Percentiles rank a stretch among this genome's conserved stretches.
phyloP scores from a whole-genome alignment of 2,329 filamentous ascomycete species.

The Microcyclosporella mali region DNA sequence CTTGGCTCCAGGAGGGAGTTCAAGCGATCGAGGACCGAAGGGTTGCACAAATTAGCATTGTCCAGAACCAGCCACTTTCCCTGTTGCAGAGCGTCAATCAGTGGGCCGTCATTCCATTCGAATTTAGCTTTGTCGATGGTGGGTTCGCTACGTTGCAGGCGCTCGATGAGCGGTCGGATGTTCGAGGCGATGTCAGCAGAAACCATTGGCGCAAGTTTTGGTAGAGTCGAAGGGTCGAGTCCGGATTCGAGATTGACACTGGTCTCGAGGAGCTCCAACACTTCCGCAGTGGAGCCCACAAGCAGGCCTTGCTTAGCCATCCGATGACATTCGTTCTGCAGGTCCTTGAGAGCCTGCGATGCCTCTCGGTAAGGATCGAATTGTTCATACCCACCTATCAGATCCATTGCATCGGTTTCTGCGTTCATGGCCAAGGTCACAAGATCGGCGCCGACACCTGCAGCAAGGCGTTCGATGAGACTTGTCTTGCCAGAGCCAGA shows the following conservation, averaged over 20 bases:
- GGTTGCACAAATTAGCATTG: slow-evolving; percentile 94
- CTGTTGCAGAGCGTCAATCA: slow-evolving; percentile 77
- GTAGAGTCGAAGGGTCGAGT: slow-evolving; percentile 1
- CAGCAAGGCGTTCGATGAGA: slow-evolving; percentile 73
- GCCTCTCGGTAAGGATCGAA: slow-evolving; percentile 64
- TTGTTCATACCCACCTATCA: slow-evolving; percentile 95
- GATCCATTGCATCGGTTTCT: slow-evolving; percentile 93
- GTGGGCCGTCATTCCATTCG: slow-evolving; percentile 90
- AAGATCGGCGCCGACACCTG: slow-evolving; percentile 66
- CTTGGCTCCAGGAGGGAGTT: slow-evolving; percentile 92
- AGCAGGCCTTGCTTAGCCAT: slow-evolving; percentile 12
- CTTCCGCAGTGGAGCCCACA: slow-evolving; percentile 5
- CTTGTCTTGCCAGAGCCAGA: slow-evolving; percentile 83
- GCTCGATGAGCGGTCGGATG: slow-evolving; percentile 7
- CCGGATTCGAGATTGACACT: slow-evolving; percentile 4
- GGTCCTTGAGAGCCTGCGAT: slow-evolving; percentile 13
- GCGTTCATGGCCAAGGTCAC: slow-evolving; percentile 85
- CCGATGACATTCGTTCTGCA: slow-evolving; percentile 10
- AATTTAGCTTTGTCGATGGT: slow-evolving; percentile 71
- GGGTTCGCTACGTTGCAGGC: slow-evolving; percentile 5
- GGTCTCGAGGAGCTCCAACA: slow-evolving; percentile 6
- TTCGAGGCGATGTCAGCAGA: slow-evolving; percentile 6
- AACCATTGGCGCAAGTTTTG: slow-evolving; percentile 4
- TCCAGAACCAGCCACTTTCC: slow-evolving; percentile 93
- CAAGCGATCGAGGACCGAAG: slow-evolving; percentile 85